Evolutionary conservation across 2,329 filamentous ascomycete species (phyloP), one percentile per base, ranked within the genome.

Genomic region (Davidsoniella neocaledoniae): DNA sequence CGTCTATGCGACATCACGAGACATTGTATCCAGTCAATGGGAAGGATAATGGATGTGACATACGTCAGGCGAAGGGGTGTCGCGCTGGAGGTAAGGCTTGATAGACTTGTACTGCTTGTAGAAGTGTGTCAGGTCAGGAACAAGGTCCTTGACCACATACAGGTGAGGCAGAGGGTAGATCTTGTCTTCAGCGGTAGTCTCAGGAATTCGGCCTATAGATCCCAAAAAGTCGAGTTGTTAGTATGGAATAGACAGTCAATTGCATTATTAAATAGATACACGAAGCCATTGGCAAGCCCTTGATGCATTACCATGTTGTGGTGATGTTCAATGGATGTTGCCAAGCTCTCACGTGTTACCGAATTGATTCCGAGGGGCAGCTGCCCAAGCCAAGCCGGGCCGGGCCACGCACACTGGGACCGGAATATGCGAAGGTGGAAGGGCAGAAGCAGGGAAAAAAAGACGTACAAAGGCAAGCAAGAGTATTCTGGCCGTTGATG

Each of bases 81-180:
- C 82, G 62, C 87, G 79, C 73, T 96, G 91, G 49, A 98, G 80
- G 67, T 94, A 98, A 41, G 91, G 91, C 80, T 96, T 94, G 71
- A 98, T 95, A 14, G 88, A 95, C 71, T 95, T 94, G 79, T 98
- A 98, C 75, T 98, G 91, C 77, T 96, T 96, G 79, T 98, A 98
- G 73, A 98, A 96, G 63, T 91, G 84, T 55, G 91, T 98, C 71
- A 98, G 73, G 65, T 98, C 91, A 53, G 91, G 90, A 33, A 98
- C 91, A 55, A 98, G 79, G 66, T 98, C 91, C 79, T 96, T 98
- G 70, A 98, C 88, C 59, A 98, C 86, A 69, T 95, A 98, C 67
- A 88, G 95, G 72, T 98, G 91, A 60, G 91, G 91, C 58, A 98
- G 77, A 54, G 91, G 91, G 73, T 98, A 98, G 68, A 98, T 88